Conservation (phyloP, 352 stramenopile species). For the Phytophthora europaea region DNA sequence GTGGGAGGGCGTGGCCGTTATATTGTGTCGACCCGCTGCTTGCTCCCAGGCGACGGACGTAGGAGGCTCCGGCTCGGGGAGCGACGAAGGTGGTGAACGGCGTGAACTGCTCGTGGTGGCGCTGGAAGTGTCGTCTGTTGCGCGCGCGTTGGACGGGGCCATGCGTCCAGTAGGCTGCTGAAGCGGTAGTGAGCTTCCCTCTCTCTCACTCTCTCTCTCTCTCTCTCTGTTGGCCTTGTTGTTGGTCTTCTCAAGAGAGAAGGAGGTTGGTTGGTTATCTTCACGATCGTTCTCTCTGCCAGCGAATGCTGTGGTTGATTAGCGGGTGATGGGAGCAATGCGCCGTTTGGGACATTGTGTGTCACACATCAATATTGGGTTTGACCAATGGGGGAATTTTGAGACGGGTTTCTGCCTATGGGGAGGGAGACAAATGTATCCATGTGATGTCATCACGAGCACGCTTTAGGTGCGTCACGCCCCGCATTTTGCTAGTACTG, state of each 20-base stretch:
- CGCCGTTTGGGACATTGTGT: conserved; percentile 24
- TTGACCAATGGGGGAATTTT: conserved; percentile 16
- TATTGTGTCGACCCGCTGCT: conserved; percentile 1
- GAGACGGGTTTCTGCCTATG: conserved; percentile 8
- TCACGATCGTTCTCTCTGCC: conserved; percentile 10
- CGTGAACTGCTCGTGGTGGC: background rate
- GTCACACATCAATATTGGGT: background rate
- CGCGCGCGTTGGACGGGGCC: conserved; percentile 16
- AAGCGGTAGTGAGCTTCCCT: conserved; percentile 11
- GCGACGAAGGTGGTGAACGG: conserved; percentile 28
- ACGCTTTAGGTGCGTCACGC: conserved; percentile 9
- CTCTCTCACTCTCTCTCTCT: too few relatives aligned
- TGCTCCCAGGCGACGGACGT: conserved; percentile 21
- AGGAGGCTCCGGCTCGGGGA: conserved; percentile 22
- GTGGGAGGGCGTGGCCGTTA: background rate
- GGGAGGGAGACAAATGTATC: background rate
- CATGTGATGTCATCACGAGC: conserved; percentile 27
- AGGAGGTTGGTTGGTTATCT: too few relatives aligned
- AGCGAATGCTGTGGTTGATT: conserved; percentile 13
- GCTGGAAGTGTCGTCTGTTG: conserved; percentile 1
- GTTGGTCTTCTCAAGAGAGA: background rate
- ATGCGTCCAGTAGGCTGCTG: conserved; percentile 16
- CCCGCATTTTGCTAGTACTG: background rate
- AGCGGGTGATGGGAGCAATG: conserved; percentile 13
- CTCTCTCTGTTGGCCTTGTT: background rate